Evolutionary conservation across 768 basidiomycete genomes (phyloP).

Genomic region (Kwoniella dejecticola): DNA sequence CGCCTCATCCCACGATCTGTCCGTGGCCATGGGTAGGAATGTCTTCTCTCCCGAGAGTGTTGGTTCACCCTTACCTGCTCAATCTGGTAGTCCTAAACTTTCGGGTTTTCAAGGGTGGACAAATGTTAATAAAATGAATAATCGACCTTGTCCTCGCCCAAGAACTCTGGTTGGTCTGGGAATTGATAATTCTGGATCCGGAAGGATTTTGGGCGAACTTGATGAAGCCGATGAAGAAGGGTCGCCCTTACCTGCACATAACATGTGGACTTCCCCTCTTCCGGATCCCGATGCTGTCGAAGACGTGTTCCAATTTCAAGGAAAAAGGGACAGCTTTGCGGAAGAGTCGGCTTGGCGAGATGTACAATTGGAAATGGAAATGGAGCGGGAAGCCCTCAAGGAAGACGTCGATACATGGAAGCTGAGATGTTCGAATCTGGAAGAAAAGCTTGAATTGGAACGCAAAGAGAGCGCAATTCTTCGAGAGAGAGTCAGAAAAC

Average conservation of each 20-base stretch:
- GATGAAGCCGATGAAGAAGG: constrained; percentile 36
- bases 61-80: constrained; percentile 13
- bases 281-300: constrained; percentile 1
- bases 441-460: constrained; percentile 69
- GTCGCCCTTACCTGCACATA: not conserved
- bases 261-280: constrained; percentile 10
- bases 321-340: constrained; percentile 5
- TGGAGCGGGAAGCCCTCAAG: constrained; percentile 84
- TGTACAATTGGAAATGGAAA: constrained; percentile 59
- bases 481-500: constrained; percentile 61
- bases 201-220: constrained; percentile 39
- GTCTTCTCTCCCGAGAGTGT: constrained; percentile 15
- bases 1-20: constrained; percentile 25
- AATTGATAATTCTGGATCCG: constrained; percentile 22
- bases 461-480: constrained; percentile 79
- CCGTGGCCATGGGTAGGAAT: constrained; percentile 10
- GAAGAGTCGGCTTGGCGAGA: constrained; percentile 15
- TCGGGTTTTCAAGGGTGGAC: constrained; percentile 20
- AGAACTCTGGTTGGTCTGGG: constrained; percentile 35
- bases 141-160: constrained; percentile 45
- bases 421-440: constrained; percentile 71
- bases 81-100: constrained; percentile 15
- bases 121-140: not conserved
- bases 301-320: not conserved
- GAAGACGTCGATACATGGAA: constrained; percentile 88